These are phyloP conservation scores for Candida awuae DNA, from an alignment of 805 yeast genomes.

Conservation along the genomic window DNA sequence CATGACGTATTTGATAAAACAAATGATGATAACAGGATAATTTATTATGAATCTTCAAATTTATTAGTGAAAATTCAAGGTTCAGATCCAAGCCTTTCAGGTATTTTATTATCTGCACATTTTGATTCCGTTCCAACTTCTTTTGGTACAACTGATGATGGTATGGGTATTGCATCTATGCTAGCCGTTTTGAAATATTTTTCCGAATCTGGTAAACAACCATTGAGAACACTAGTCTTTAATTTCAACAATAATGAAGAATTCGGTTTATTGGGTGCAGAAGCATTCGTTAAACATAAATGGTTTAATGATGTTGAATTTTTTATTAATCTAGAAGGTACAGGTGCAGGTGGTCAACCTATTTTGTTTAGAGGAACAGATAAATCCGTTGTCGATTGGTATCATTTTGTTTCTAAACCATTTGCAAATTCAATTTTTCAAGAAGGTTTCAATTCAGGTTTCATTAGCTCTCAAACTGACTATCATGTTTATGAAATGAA, in stretches of 20 bases:
- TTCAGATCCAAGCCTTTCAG: constrained; percentile 46
- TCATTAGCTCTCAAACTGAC: constrained; percentile 78
- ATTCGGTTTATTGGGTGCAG: constrained; percentile 78
- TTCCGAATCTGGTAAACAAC: constrained; percentile 33
- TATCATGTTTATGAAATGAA: constrained; percentile 58
- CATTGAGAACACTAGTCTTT: constrained; percentile 65
- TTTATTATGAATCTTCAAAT: constrained; percentile 80
- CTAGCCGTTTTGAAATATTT: constrained; percentile 57
- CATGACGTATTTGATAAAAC: constrained; percentile 40
- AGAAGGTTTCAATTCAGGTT: constrained; percentile 70
- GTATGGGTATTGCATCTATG: constrained; percentile 78
- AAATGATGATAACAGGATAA: constrained; percentile 37
- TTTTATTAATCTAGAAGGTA: constrained; percentile 82
- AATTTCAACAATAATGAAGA: constrained; percentile 90
- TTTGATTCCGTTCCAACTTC: constrained; percentile 85
- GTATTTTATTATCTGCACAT: constrained; percentile 74
- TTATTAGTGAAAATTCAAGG: constrained; percentile 73
- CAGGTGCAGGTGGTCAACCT: constrained; percentile 87
- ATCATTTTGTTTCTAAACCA: constrained; percentile 49
- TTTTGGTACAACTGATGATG: constrained; percentile 87
- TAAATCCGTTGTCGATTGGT: constrained; percentile 54
- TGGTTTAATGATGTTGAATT: constrained; percentile 57
- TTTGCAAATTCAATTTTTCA: constrained; percentile 77
- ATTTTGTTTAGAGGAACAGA: constrained; percentile 80
- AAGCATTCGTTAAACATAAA: constrained; percentile 60